phyloP scores from a whole-genome alignment of 1,284 basidiomycete genomes.

The Ustilago shanxiensis region DNA sequence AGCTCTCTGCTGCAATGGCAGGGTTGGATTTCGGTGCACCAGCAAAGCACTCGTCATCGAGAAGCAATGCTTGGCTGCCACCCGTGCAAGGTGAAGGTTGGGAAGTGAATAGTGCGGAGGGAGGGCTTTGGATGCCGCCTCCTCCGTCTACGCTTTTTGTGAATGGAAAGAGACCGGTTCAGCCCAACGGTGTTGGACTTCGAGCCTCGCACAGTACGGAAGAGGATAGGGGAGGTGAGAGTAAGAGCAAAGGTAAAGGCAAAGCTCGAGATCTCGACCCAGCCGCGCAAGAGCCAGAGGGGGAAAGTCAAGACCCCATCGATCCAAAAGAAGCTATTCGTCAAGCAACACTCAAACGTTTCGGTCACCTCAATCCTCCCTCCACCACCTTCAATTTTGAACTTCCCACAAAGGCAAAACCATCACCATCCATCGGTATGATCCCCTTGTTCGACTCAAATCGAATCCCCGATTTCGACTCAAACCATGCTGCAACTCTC shows the following conservation, averaged over 20 bases:
- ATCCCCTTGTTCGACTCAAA: constrained; percentile 57
- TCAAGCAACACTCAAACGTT: constrained; percentile 38
- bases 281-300: background rate
- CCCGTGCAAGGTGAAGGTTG: background rate
- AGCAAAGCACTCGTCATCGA: background rate
- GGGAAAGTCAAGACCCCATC: constrained; percentile 15
- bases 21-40: background rate
- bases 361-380: constrained; percentile 12
- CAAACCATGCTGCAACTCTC: constrained; percentile 50
- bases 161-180: constrained; percentile 7
- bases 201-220: background rate
- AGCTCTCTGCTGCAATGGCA: background rate
- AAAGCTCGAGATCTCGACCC: constrained; percentile 17
- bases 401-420: background rate
- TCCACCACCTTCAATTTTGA: background rate
- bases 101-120: constrained; percentile 1
- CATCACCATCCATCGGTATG: constrained; percentile 37
- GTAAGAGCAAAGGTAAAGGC: constrained; percentile 27
- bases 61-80: background rate
- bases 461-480: constrained; percentile 54
- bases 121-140: constrained; percentile 49
- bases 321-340: constrained; percentile 50
- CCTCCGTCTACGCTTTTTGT: constrained; percentile 45
- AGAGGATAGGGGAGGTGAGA: background rate
- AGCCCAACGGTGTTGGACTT: background rate